A percentile compares a stretch with the other conserved stretches of the same genome.
Conservation (phyloP, 345 rosid species). For the Draba incana region DNA sequence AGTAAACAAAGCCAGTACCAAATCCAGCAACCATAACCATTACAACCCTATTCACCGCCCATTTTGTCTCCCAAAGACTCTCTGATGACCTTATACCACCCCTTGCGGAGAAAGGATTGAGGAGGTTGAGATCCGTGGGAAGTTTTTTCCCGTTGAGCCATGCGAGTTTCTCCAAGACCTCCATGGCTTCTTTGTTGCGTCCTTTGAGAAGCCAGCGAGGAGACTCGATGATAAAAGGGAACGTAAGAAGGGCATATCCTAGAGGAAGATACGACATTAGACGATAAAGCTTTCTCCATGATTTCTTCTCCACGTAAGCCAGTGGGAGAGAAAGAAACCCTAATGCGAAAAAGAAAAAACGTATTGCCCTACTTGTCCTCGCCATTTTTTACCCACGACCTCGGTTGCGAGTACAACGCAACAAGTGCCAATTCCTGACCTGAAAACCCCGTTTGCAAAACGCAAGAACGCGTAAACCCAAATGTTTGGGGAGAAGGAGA, state of each 20-base stretch:
- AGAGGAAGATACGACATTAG: constrained; percentile 60
- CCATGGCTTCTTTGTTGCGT: constrained; percentile 55
- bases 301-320: constrained; percentile 54
- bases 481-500: constrained; percentile 70
- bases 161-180: constrained; percentile 50
- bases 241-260: constrained; percentile 45
- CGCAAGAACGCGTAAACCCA: constrained; percentile 70
- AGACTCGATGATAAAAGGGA: constrained; percentile 65
- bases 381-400: constrained; percentile 69
- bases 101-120: constrained; percentile 35
- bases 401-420: constrained; percentile 80
- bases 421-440: constrained; percentile 68
- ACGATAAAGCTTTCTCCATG: constrained; percentile 60
- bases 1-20: constrained; percentile 72
- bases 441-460: constrained; percentile 58
- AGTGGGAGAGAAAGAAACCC: constrained; percentile 74
- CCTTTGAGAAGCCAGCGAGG: constrained; percentile 81
- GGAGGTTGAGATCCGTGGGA: constrained; percentile 47
- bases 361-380: constrained; percentile 75
- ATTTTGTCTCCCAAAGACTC: constrained; percentile 57
- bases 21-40: constrained; percentile 62
- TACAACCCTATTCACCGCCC: constrained; percentile 64
- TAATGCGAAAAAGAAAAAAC: constrained; percentile 68
- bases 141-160: constrained; percentile 55
- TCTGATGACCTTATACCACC: constrained; percentile 34